Evolutionary conservation across 345 rosid genomes (phyloP).

Genomic region (Gossypium ekmanianum): DNA sequence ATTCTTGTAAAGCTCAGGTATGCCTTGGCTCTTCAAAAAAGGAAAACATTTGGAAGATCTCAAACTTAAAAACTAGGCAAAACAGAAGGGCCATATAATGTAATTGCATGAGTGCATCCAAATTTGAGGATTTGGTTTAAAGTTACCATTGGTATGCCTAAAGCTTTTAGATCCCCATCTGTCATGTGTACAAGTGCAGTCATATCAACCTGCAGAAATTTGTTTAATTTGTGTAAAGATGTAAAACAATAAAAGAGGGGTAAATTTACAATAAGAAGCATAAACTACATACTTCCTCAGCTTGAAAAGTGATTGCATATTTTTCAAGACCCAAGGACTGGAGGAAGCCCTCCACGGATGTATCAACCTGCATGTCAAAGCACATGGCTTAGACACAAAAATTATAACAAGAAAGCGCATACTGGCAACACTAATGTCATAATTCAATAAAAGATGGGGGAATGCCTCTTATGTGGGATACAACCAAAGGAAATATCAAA

Average conservation of each 20-base stretch:
- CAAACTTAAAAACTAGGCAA: background rate
- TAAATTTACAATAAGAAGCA: conserved; percentile 5
- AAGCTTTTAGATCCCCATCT: conserved; percentile 90
- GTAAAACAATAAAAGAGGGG: background rate
- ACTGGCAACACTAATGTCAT: background rate
- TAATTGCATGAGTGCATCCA: background rate
- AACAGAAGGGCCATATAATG: background rate
- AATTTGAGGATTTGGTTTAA: background rate
- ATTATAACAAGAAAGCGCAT: background rate
- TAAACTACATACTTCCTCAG: conserved; percentile 68
- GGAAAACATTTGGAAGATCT: background rate
- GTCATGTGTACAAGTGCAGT: conserved; percentile 90
- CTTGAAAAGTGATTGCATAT: conserved; percentile 83
- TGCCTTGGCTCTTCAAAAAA: background rate
- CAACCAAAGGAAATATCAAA: background rate
- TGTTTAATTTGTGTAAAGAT: background rate
- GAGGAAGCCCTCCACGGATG: conserved; percentile 71
- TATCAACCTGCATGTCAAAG: conserved; percentile 57
- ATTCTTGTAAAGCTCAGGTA: background rate
- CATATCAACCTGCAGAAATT: conserved; percentile 79
- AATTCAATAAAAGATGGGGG: background rate
- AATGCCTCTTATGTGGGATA: background rate
- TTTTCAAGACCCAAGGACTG: conserved; percentile 87
- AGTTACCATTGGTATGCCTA: conserved; percentile 93
- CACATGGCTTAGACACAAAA: conserved; percentile 4